Percentiles rank a stretch among this genome's conserved stretches.
These are phyloP conservation scores for Daldinia vernicosa DNA, from an alignment of 495 filamentous ascomycete species.

Conservation along the genomic window DNA sequence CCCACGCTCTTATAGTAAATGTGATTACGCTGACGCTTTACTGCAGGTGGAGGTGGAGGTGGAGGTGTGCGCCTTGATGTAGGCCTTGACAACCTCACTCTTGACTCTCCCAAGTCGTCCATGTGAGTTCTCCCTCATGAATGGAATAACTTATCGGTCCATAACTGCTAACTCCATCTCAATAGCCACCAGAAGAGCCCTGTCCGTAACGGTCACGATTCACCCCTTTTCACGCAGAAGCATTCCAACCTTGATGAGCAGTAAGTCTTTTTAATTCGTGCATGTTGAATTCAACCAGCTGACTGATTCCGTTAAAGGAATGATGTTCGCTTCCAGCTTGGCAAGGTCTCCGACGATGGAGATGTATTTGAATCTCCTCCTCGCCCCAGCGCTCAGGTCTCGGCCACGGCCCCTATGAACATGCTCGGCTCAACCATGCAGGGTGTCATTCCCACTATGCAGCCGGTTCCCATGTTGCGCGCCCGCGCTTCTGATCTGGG, in stretches of 20 bases:
- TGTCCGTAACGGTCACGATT: conserved; percentile 2
- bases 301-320: conserved; percentile 8
- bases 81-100: conserved; percentile 8
- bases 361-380: conserved; percentile 26
- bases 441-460: conserved; percentile 14
- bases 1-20: not conserved
- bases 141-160: not conserved
- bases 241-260: not conserved
- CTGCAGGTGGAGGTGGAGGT: conserved; percentile 12
- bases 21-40: conserved; percentile 5
- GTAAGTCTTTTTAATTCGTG: conserved; percentile 5
- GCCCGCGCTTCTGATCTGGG: conserved; percentile 11
- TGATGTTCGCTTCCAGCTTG: conserved; percentile 14
- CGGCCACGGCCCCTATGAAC: not conserved
- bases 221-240: not conserved
- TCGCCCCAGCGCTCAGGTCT: not conserved
- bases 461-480: conserved; percentile 14
- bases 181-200: conserved; percentile 9
- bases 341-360: conserved; percentile 9
- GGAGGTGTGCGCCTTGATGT: conserved; percentile 26
- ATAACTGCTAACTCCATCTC: not conserved
- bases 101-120: conserved; percentile 6
- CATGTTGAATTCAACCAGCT: not conserved
- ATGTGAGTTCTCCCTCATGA: not conserved
- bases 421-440: conserved; percentile 22